These are phyloP conservation scores for Penicillium sp. DNA, from an alignment of 2,329 filamentous ascomycete species.

Conservation along the genomic window DNA sequence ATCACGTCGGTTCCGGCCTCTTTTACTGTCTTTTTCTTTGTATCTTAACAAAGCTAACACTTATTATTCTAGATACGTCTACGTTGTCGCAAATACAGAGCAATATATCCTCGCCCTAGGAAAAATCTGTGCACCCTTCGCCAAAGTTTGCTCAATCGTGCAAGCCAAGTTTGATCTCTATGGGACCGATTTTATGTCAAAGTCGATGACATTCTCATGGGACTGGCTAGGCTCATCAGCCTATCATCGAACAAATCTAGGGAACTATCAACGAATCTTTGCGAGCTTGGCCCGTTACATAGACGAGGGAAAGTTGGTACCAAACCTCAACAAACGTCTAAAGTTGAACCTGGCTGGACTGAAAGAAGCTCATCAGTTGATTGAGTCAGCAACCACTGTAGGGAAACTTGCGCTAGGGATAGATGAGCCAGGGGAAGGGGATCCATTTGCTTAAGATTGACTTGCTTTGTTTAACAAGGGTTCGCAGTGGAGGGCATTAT, in stretches of 20 bases:
- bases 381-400: constrained; percentile 8
- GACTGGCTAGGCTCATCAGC: constrained; percentile 9
- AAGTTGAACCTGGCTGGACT: constrained; percentile 11
- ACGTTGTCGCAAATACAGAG: constrained; percentile 8
- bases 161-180: constrained; percentile 51
- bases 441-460: constrained; percentile 6
- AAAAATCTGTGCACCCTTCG: constrained; percentile 41
- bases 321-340: constrained; percentile 8
- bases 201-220: constrained; percentile 32
- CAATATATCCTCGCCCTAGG: constrained; percentile 10
- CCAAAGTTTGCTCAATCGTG: constrained; percentile 52
- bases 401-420: constrained; percentile 7
- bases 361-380: constrained; percentile 7
- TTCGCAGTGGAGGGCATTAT: neutral
- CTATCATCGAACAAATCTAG: constrained; percentile 4
- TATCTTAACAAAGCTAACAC: neutral
- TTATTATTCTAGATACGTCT: constrained; percentile 6
- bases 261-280: constrained; percentile 7
- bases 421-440: constrained; percentile 6
- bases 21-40: neutral
- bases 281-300: constrained; percentile 6
- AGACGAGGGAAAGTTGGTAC: constrained; percentile 8
- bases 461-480: constrained; percentile 5
- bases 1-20: constrained; percentile 1
- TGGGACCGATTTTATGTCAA: constrained; percentile 52